Evolutionary conservation across 768 basidiomycete species (phyloP).

Genomic region (Mycena olivaceomarginata): DNA sequence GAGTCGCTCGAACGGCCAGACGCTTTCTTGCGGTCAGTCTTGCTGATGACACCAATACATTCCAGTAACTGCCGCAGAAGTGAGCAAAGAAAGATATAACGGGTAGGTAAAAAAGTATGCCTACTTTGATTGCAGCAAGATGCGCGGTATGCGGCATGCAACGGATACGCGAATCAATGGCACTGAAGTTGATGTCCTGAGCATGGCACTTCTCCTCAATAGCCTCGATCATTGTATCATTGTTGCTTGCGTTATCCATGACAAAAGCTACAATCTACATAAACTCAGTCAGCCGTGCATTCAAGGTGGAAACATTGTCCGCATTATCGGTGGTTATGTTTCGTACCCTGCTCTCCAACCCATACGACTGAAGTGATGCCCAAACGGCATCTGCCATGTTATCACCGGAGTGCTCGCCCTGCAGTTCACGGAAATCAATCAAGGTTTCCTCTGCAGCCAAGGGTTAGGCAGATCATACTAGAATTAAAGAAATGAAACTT

Average conservation of each 20-base stretch:
- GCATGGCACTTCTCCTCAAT: slow-evolving; percentile 4
- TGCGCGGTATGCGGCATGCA: slow-evolving; percentile 19
- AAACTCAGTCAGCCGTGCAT: not conserved
- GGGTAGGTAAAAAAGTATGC: not conserved
- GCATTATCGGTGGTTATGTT: not conserved
- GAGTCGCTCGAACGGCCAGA: no score
- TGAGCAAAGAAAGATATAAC: no score
- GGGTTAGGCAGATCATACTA: not conserved
- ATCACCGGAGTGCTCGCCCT: not conserved
- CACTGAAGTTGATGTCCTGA: not conserved
- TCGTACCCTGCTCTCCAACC: not conserved
- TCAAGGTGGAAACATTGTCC: not conserved
- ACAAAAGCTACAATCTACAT: slow-evolving; percentile 2
- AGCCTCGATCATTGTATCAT: slow-evolving; percentile 9
- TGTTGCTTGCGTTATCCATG: slow-evolving; percentile 10
- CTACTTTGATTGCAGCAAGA: not conserved
- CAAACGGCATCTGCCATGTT: not conserved
- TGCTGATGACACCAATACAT: not conserved
- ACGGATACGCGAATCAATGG: not conserved
- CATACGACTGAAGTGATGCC: not conserved
- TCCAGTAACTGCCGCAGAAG: not conserved
- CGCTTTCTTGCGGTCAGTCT: slow-evolving; percentile 11
- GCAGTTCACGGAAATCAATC: slow-evolving; percentile 1
- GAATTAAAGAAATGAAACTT: not conserved
- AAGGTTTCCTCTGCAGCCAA: slow-evolving; percentile 2